Base-by-base conservation (phyloP, 1,139 yeast genomes). In the Taiozyma onychis region DNA sequence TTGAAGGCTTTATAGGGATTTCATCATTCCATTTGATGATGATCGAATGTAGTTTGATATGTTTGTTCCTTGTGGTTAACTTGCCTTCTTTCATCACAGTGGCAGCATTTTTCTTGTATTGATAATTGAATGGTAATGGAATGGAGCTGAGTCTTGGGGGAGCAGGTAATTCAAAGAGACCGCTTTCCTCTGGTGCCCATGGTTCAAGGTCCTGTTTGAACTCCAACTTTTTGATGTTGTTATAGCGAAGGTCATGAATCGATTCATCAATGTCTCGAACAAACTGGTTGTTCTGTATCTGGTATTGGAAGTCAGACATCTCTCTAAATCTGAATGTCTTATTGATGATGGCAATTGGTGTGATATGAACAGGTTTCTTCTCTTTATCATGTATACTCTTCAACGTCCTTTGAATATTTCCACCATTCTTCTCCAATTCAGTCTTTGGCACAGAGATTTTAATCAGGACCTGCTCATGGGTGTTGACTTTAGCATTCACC, bases 291-390 rank as follows among this genome's bases (percentile, higher is more conserved):
- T 80, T 76, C 49, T 77, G 78, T 21, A 91, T 79, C 35, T 78
- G 71, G 54, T 81, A 78, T 65, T 91, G 99, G 65, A 89, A 93
- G 67, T 93, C 99, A 1, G 93, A 83, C 74, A 93, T 80, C 52
- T 88, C 89, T 58, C 96, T 78, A 66, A 91, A 93, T 57, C 88
- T 79, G 60, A 82, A 85, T 18, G 86, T 86, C 53, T 81, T 79
- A 58, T 83, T 81, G 24, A 90, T 74, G 18, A 89, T 76, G 0
- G 85, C 93, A 6, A 80, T 75, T 0, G 96, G 93, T 46, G 73
- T 72, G 1, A 78, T 75, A 28, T 68, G 69, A 48, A 75, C 75
- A 6, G 70, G 61, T 4, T 62, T 63, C 22, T 58, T 54, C 13
- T 62, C 50, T 2, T 57, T 22, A n/a, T 43, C 32, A 41, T 57